A percentile compares a stretch with the other conserved stretches of the same genome.
phyloP scores from a whole-genome alignment of 495 filamentous ascomycete genomes.

The Gamarada debralockiae region DNA sequence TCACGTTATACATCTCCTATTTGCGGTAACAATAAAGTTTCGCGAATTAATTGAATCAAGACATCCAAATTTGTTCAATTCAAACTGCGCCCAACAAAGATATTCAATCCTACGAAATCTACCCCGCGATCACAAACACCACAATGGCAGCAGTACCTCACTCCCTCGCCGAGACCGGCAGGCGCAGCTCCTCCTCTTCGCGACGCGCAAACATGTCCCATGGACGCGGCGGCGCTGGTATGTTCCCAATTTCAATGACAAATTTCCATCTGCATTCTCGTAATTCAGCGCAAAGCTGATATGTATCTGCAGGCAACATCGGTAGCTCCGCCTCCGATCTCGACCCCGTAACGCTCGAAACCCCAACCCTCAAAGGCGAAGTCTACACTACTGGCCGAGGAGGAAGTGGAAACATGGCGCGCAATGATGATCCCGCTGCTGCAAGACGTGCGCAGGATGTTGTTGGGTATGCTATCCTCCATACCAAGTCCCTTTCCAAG shows the following conservation, averaged over 20 bases:
- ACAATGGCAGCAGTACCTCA: not conserved
- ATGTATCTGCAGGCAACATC: conserved; percentile 60
- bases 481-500: not conserved
- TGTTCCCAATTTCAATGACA: not conserved
- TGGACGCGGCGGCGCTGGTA: conserved; percentile 14
- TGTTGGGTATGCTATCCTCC: conserved; percentile 36
- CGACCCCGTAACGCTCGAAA: conserved; percentile 61
- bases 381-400: conserved; percentile 77
- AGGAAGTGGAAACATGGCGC: conserved; percentile 68
- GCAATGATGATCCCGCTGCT: conserved; percentile 59
- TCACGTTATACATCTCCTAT: too few species aligned
- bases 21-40: too few species aligned
- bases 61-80: too few species aligned
- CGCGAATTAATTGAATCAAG: too few species aligned
- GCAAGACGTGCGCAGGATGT: conserved; percentile 83
- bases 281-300: not conserved
- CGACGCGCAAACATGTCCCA: not conserved
- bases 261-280: not conserved
- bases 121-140: conserved; percentile 19
- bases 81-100: too few species aligned
- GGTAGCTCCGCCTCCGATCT: conserved; percentile 46
- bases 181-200: conserved; percentile 10
- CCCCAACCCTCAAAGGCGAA: conserved; percentile 76
- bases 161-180: not conserved
- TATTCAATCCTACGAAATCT: conserved; percentile 17